A percentile compares a stretch with the other conserved stretches of the same genome.
Evolutionary conservation across 805 yeast species (phyloP).

Genomic region (Candida oleophila): DNA sequence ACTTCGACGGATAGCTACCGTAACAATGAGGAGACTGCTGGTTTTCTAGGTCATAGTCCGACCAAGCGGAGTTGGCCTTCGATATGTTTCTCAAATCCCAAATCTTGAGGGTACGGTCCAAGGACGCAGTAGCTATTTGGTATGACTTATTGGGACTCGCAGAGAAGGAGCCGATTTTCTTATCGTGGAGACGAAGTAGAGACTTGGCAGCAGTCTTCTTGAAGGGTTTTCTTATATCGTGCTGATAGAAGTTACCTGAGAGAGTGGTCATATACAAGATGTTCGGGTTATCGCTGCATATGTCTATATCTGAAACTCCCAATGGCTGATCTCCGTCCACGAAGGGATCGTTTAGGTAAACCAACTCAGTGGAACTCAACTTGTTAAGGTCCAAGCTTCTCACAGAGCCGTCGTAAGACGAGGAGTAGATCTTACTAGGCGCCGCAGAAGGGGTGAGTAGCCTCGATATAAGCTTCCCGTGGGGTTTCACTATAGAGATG

Average conservation of each 20-base stretch:
- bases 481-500: slow-evolving; percentile 67
- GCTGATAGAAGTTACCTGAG: slow-evolving; percentile 73
- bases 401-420: slow-evolving; percentile 87
- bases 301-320: slow-evolving; percentile 76
- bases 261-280: slow-evolving; percentile 72
- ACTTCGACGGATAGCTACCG: slow-evolving; percentile 68
- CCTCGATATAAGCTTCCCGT: slow-evolving; percentile 70
- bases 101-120: slow-evolving; percentile 78
- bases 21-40: slow-evolving; percentile 46
- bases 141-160: slow-evolving; percentile 66
- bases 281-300: slow-evolving; percentile 48
- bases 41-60: slow-evolving; percentile 45
- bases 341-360: slow-evolving; percentile 47
- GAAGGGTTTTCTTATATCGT: slow-evolving; percentile 56
- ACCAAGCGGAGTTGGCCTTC: slow-evolving; percentile 47
- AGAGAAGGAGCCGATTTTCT: slow-evolving; percentile 88
- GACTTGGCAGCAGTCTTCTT: slow-evolving; percentile 10
- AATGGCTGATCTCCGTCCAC: slow-evolving; percentile 37
- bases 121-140: slow-evolving; percentile 82
- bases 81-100: slow-evolving; percentile 78
- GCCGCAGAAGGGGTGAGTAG: slow-evolving; percentile 52
- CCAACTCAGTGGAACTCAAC: slow-evolving; percentile 53
- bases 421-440: slow-evolving; percentile 58
- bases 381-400: slow-evolving; percentile 67
- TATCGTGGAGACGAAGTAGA: slow-evolving; percentile 71